These are phyloP conservation scores for Claviceps pazoutovae DNA, from an alignment of 2,329 filamentous ascomycete genomes.

Conservation along the genomic window DNA sequence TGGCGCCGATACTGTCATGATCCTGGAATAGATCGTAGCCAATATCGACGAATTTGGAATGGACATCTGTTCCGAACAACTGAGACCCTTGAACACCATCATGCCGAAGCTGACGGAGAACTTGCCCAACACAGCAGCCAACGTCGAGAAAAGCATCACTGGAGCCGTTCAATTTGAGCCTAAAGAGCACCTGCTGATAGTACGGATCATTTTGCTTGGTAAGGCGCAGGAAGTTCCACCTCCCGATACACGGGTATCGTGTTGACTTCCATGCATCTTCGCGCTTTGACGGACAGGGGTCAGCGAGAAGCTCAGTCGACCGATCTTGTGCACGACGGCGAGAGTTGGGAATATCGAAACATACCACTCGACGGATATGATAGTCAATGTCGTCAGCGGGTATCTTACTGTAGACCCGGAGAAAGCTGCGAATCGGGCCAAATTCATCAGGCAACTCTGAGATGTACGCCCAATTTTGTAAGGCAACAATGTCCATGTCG, in stretches of 20 bases:
- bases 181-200: conserved; percentile 28
- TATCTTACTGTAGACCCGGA: conserved; percentile 25
- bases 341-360: not conserved
- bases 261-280: conserved; percentile 32
- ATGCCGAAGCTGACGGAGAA: conserved; percentile 32
- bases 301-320: not conserved
- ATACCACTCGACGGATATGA: conserved; percentile 21
- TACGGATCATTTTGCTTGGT: conserved; percentile 25
- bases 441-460: conserved; percentile 24
- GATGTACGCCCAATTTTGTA: conserved; percentile 23
- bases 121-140: conserved; percentile 36
- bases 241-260: conserved; percentile 31
- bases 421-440: conserved; percentile 21
- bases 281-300: conserved; percentile 18
- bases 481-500: conserved; percentile 22
- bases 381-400: conserved; percentile 19
- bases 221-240: conserved; percentile 35
- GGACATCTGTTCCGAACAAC: conserved; percentile 36
- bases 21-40: conserved; percentile 54
- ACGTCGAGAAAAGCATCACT: conserved; percentile 31
- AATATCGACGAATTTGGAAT: conserved; percentile 37
- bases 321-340: not conserved
- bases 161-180: conserved; percentile 25
- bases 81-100: conserved; percentile 34
- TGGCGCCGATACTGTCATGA: conserved; percentile 27